Percentiles rank a stretch among this genome's conserved stretches.
Conservation (phyloP, 2,329 filamentous ascomycete genomes). For the Apiospora marii region DNA sequence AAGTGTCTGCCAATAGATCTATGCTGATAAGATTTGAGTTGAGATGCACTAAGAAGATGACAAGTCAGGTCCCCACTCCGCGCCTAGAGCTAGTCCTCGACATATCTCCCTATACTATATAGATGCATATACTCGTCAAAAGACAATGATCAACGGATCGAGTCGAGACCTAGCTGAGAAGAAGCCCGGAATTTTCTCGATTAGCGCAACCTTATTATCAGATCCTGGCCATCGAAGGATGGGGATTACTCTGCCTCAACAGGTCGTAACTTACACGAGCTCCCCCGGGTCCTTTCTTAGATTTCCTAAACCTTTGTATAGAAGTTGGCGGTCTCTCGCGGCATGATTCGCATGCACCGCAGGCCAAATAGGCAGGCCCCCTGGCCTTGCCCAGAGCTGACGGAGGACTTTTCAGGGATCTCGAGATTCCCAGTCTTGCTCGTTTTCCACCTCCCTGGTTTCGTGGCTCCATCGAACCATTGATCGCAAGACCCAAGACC, state of each 20-base stretch:
- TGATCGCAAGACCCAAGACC: background rate
- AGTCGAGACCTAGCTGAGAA: background rate
- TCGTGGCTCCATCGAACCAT: background rate
- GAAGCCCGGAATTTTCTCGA: background rate
- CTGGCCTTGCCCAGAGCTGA: background rate
- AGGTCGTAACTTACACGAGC: background rate
- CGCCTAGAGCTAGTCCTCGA: background rate
- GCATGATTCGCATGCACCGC: background rate
- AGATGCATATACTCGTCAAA: background rate
- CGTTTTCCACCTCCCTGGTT: background rate
- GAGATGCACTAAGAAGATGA: slow-evolving; percentile 1
- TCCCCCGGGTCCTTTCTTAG: background rate
- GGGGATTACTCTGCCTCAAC: background rate
- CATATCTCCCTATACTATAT: background rate
- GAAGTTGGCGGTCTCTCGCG: background rate
- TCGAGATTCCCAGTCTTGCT: background rate
- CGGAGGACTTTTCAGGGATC: background rate
- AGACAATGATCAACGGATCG: background rate
- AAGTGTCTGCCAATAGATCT: slow-evolving; percentile 1
- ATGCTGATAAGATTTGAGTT: background rate
- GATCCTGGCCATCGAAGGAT: background rate
- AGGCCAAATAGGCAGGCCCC: background rate
- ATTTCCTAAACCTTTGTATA: background rate
- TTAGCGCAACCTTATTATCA: background rate
- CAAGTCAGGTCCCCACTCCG: slow-evolving; percentile 1